Conservation (phyloP, 2,329 filamentous ascomycete genomes). For the Trichophyton mentagrophytes region DNA sequence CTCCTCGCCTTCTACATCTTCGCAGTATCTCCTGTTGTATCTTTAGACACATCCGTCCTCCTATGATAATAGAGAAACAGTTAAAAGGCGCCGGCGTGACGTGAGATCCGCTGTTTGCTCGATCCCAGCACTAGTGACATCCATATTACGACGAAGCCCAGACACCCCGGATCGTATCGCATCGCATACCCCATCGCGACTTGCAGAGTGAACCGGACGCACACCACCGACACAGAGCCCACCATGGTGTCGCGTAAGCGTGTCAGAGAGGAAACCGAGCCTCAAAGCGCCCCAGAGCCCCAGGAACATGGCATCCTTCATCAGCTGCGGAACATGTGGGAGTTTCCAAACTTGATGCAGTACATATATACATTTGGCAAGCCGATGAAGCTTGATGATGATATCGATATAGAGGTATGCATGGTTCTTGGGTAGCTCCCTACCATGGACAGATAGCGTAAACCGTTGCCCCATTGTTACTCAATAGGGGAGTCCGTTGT, state of each 20-base stretch:
- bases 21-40: neutral
- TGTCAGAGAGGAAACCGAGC: conserved; percentile 43
- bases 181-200: conserved; percentile 1
- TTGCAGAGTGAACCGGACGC: neutral
- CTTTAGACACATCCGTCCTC: neutral
- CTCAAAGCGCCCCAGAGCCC: conserved; percentile 23
- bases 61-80: neutral
- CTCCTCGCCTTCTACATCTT: neutral
- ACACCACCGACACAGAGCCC: neutral
- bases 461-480: neutral
- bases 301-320: conserved; percentile 40
- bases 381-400: conserved; percentile 77
- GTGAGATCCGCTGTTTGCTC: neutral
- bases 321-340: conserved; percentile 78
- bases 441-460: neutral
- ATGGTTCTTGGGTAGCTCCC: neutral
- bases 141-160: neutral
- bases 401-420: conserved; percentile 76
- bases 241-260: conserved; percentile 44
- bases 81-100: neutral
- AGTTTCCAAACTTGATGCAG: conserved; percentile 87
- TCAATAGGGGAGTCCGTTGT: neutral
- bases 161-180: neutral
- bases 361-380: conserved; percentile 87
- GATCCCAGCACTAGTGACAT: neutral